phyloP scores from a whole-genome alignment of 2,329 filamentous ascomycete species.

The Plenodomus tracheiphilus region DNA sequence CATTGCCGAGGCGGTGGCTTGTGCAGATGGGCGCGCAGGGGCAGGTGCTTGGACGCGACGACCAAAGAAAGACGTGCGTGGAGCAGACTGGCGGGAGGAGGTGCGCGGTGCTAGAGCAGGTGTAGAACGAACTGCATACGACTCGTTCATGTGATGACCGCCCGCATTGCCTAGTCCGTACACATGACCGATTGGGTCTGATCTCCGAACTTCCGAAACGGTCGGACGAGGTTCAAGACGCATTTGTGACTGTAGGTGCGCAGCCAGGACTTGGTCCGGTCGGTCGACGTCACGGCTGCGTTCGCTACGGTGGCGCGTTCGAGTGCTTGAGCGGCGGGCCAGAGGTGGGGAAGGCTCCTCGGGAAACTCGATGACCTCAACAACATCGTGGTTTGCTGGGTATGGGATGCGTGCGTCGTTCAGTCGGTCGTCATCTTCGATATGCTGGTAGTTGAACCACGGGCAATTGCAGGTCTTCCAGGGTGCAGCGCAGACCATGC shows the following conservation, averaged over 20 bases:
- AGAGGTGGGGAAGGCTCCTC: constrained; percentile 28
- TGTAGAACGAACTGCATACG: constrained; percentile 39
- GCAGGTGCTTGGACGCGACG: constrained; percentile 24
- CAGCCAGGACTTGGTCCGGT: constrained; percentile 55
- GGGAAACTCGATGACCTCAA: constrained; percentile 38
- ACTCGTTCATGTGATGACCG: constrained; percentile 64
- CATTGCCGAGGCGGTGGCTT: constrained; percentile 36
- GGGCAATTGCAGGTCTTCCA: constrained; percentile 86
- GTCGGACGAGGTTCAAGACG: constrained; percentile 28
- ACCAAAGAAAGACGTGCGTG: constrained; percentile 30
- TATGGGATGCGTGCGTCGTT: constrained; percentile 42
- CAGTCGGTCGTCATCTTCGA: constrained; percentile 57
- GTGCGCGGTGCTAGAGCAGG: constrained; percentile 33
- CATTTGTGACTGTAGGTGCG: constrained; percentile 55
- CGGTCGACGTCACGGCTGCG: constrained; percentile 50
- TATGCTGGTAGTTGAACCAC: constrained; percentile 68
- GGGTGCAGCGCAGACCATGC: constrained; percentile 78
- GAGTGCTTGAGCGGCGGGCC: constrained; percentile 31
- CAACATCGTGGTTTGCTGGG: constrained; percentile 25
- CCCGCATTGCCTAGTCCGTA: constrained; percentile 58
- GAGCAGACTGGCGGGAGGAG: constrained; percentile 26
- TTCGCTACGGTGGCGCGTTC: constrained; percentile 28
- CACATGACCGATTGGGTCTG: constrained; percentile 51
- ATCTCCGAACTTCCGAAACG: constrained; percentile 28
- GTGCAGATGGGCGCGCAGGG: constrained; percentile 10